phyloP scores from a whole-genome alignment of 345 rosid species.

The Carallia brachiata region DNA sequence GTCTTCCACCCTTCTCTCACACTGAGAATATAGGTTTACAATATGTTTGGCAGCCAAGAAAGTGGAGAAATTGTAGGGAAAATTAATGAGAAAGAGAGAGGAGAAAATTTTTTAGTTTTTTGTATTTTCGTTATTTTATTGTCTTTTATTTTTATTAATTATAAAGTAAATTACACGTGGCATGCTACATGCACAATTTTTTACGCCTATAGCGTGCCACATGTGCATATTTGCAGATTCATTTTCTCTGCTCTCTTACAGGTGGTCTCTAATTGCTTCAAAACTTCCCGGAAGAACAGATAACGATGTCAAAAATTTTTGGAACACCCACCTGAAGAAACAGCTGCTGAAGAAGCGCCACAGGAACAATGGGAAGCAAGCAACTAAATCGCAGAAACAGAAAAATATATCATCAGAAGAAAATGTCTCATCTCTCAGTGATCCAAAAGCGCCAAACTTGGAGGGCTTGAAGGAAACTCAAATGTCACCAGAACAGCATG shows the following conservation, averaged over 20 bases:
- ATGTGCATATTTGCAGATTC: background rate
- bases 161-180: too few relatives aligned
- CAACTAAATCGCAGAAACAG: slow-evolving; percentile 5
- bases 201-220: too few relatives aligned
- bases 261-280: slow-evolving; percentile 60
- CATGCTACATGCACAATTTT: too few relatives aligned
- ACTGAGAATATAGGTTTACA: too few relatives aligned
- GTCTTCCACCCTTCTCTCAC: too few relatives aligned
- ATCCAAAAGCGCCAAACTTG: background rate
- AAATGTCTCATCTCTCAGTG: background rate
- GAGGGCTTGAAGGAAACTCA: background rate
- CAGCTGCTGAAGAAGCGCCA: slow-evolving; percentile 17
- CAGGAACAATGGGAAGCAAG: background rate
- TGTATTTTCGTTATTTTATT: too few relatives aligned
- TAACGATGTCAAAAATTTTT: slow-evolving; percentile 49
- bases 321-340: slow-evolving; percentile 48
- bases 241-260: background rate
- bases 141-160: too few relatives aligned
- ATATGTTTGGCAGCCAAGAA: too few relatives aligned
- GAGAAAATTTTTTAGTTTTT: too few relatives aligned
- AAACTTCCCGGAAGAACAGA: slow-evolving; percentile 51
- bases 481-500: too few relatives aligned
- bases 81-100: too few relatives aligned
- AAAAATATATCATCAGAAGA: background rate
- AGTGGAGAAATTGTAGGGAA: too few relatives aligned